Evolutionary conservation across 805 yeast genomes (phyloP).

Genomic region (Yamadazyma insecticola): DNA sequence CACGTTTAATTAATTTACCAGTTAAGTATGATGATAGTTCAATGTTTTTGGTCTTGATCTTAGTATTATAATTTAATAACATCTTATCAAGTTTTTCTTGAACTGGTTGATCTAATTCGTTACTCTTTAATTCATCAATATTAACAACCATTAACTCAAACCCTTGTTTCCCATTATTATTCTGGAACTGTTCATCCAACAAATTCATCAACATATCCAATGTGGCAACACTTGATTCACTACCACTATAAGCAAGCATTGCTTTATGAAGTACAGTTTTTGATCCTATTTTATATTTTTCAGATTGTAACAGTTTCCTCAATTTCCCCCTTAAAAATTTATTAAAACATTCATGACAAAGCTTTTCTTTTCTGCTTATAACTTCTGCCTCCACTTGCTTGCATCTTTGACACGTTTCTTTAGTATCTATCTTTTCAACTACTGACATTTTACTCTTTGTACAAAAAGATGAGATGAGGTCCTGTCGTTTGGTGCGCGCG

Average conservation of each 20-base stretch:
- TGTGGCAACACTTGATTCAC: slow-evolving; percentile 61
- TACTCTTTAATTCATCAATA: slow-evolving; percentile 34
- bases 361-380: slow-evolving; percentile 57
- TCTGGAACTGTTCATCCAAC: slow-evolving; percentile 55
- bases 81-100: neutral
- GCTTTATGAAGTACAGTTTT: slow-evolving; percentile 39
- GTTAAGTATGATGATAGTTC: no score
- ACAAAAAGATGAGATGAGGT: no score
- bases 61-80: neutral
- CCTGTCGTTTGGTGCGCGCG: no score
- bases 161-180: slow-evolving; percentile 65
- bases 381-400: slow-evolving; percentile 34
- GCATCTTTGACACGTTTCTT: slow-evolving; percentile 51
- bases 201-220: slow-evolving; percentile 62
- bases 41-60: no score
- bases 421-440: no score
- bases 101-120: slow-evolving; percentile 2
- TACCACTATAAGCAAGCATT: slow-evolving; percentile 62
- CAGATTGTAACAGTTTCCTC: slow-evolving; percentile 70
- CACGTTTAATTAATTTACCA: slow-evolving; percentile 4
- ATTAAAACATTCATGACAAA: slow-evolving; percentile 64
- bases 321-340: slow-evolving; percentile 75
- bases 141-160: slow-evolving; percentile 53
- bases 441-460: no score
- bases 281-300: slow-evolving; percentile 60